Percentiles rank a stretch among this genome's conserved stretches.
Conservation (phyloP, 176 grass and related monocot genomes). For the Echinochloa phyllopogon region DNA sequence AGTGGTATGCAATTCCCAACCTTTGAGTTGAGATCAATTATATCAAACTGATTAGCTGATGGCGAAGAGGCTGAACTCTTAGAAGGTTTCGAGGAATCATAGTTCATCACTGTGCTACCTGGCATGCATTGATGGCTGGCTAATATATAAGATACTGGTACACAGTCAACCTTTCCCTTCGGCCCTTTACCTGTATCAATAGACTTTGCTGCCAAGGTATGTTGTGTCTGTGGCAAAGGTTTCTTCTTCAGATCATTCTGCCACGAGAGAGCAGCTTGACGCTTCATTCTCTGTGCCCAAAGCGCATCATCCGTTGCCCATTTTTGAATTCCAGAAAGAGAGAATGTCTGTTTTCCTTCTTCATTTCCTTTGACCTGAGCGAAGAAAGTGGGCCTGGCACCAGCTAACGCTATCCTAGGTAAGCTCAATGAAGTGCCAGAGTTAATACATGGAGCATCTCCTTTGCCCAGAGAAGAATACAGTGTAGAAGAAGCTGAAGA, state of each 20-base stretch:
- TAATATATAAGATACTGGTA: constrained; percentile 24
- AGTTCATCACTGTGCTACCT: constrained; percentile 24
- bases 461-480: not conserved
- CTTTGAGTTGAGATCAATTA: constrained; percentile 25
- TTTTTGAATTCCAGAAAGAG: constrained; percentile 2
- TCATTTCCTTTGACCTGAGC: not conserved
- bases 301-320: not conserved
- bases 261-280: constrained; percentile 9
- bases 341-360: constrained; percentile 5
- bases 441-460: not conserved
- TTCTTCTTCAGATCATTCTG: constrained; percentile 23
- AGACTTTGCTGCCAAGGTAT: not conserved
- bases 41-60: constrained; percentile 18
- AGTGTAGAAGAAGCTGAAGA: not conserved
- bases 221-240: not conserved
- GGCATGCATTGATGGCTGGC: constrained; percentile 19
- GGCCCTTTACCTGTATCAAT: not conserved
- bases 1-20: constrained; percentile 17
- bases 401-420: constrained; percentile 6
- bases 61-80: not conserved
- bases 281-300: constrained; percentile 7
- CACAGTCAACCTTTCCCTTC: not conserved
- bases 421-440: not conserved
- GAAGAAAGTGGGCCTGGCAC: constrained; percentile 1
- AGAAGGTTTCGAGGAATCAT: not conserved